Conservation (phyloP, 805 yeast species). For the Monosporozyma siamensis region DNA sequence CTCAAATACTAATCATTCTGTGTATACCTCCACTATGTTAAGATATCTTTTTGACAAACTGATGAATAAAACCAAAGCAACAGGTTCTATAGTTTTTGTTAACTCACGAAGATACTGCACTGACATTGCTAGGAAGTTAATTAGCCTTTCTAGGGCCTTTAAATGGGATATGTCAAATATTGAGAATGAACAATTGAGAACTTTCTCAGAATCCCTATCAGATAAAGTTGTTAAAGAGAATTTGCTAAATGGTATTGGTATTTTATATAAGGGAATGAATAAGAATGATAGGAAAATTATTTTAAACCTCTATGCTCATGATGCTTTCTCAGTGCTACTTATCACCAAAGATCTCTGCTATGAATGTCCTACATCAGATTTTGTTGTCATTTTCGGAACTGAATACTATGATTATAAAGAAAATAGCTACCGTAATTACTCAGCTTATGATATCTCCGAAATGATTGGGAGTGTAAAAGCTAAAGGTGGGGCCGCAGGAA, state of each 20-base stretch:
- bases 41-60: conserved; percentile 41
- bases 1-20: conserved; percentile 31
- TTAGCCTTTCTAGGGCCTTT: conserved; percentile 32
- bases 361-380: conserved; percentile 41
- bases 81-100: conserved; percentile 43
- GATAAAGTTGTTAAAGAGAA: conserved; percentile 41
- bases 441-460: conserved; percentile 53
- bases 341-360: conserved; percentile 50
- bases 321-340: conserved; percentile 46
- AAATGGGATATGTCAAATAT: conserved; percentile 34
- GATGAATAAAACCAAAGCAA: conserved; percentile 23
- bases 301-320: conserved; percentile 41
- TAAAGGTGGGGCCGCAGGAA: conserved; percentile 25
- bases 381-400: conserved; percentile 62
- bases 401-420: conserved; percentile 64
- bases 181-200: conserved; percentile 25
- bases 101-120: conserved; percentile 47
- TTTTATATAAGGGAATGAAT: conserved; percentile 49
- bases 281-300: conserved; percentile 45
- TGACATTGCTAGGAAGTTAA: conserved; percentile 40
- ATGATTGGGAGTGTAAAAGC: conserved; percentile 45
- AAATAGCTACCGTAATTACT: conserved; percentile 59
- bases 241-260: conserved; percentile 54
- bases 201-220: conserved; percentile 27
- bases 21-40: conserved; percentile 37